Percentiles rank a stretch among this genome's conserved stretches.
Conservation (phyloP, 2,329 filamentous ascomycete species). For the Fusarium sublunatum region DNA sequence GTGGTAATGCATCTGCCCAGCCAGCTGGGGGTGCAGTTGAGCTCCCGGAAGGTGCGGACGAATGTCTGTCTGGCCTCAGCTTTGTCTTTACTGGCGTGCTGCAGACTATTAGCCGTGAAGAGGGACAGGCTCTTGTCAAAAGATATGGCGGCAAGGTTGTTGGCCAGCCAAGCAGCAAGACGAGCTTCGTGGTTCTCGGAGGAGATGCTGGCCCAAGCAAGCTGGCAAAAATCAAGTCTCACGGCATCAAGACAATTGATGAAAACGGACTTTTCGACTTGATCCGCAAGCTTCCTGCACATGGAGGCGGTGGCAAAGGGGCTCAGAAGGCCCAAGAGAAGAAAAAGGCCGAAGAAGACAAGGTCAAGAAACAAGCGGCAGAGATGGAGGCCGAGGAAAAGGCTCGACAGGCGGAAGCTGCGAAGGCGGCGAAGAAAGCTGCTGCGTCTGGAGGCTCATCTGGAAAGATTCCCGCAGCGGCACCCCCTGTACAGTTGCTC, state of each 20-base stretch:
- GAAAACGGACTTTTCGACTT: slow-evolving; percentile 92
- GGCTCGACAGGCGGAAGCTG: slow-evolving; percentile 62
- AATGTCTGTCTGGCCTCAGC: slow-evolving; percentile 87
- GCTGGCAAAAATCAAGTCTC: slow-evolving; percentile 82
- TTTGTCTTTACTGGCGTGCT: slow-evolving; percentile 97
- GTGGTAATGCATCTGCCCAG: slow-evolving; percentile 68
- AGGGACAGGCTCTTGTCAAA: slow-evolving; percentile 88
- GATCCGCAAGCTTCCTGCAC: slow-evolving; percentile 82
- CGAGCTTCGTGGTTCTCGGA: slow-evolving; percentile 91
- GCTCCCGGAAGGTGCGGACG: slow-evolving; percentile 84
- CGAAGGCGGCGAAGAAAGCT: slow-evolving; percentile 60
- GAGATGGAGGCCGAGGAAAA: slow-evolving; percentile 89
- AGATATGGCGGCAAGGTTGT: slow-evolving; percentile 94
- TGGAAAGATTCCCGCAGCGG: slow-evolving; percentile 56
- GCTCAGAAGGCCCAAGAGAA: slow-evolving; percentile 88
- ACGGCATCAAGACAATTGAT: slow-evolving; percentile 90
- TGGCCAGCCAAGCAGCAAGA: slow-evolving; percentile 87
- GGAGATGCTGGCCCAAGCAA: slow-evolving; percentile 94
- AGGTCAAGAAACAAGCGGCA: slow-evolving; percentile 80
- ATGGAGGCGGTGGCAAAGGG: slow-evolving; percentile 88
- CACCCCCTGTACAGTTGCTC: slow-evolving; percentile 77
- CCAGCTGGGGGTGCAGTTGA: slow-evolving; percentile 74
- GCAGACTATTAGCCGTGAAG: slow-evolving; percentile 82
- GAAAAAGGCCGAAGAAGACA: slow-evolving; percentile 84
- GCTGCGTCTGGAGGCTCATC: slow-evolving; percentile 45